phyloP scores from a whole-genome alignment of 129 eudicot genomes.

The Lonicera japonica region DNA sequence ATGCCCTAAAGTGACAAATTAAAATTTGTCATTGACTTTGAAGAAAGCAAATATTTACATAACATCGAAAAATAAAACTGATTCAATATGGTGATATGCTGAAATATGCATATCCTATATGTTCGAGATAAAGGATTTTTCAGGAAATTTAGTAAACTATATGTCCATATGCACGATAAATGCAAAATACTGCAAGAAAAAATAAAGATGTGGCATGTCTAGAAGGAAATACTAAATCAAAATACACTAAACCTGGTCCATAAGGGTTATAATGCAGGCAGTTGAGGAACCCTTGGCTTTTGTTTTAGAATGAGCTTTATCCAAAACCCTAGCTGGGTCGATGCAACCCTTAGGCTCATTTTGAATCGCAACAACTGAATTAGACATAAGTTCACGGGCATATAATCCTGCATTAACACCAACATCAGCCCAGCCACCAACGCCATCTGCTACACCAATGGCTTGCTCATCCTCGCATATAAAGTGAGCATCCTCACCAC shows the following conservation, averaged over 20 bases:
- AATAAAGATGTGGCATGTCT: background rate
- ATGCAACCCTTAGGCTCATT: conserved; percentile 46
- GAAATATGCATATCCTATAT: too few relatives aligned
- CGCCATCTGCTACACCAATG: conserved; percentile 96
- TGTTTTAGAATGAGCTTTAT: conserved; percentile 63
- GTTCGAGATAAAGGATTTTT: too few relatives aligned
- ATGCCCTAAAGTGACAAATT: background rate
- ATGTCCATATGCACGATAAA: background rate
- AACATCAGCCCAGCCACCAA: conserved; percentile 95
- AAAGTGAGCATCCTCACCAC: conserved; percentile 98
- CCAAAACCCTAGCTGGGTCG: conserved; percentile 71
- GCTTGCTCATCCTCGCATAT: conserved; percentile 73
- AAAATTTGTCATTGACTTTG: background rate
- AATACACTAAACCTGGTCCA: conserved; percentile 34
- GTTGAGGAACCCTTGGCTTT: conserved; percentile 79
- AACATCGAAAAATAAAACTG: too few relatives aligned
- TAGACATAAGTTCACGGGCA: conserved; percentile 82
- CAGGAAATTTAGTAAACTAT: too few relatives aligned
- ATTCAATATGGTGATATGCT: too few relatives aligned
- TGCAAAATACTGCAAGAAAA: conserved; percentile 1
- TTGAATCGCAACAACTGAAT: conserved; percentile 58
- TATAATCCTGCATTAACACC: conserved; percentile 85
- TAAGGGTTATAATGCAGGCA: conserved; percentile 79
- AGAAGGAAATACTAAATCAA: background rate
- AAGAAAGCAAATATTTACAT: background rate